These are phyloP conservation scores for Neurospora terricola DNA, from an alignment of 495 filamentous ascomycete species.

Conservation along the genomic window DNA sequence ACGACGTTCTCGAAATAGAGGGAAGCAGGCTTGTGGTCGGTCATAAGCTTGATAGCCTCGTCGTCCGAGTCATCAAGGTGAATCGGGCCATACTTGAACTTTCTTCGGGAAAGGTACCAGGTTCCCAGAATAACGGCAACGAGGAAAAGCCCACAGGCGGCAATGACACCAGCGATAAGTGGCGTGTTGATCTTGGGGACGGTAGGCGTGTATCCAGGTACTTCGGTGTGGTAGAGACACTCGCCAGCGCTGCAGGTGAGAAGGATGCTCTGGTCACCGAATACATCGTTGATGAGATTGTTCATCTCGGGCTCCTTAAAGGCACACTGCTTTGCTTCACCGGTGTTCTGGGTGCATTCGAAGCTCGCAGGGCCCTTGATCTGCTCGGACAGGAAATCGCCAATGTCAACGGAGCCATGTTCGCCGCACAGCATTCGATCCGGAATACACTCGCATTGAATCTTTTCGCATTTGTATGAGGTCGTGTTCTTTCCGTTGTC, in stretches of 20 bases:
- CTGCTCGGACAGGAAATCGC: slow-evolving; percentile 66
- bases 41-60: slow-evolving; percentile 72
- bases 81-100: slow-evolving; percentile 60
- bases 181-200: slow-evolving; percentile 96
- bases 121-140: slow-evolving; percentile 72
- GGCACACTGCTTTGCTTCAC: slow-evolving; percentile 52
- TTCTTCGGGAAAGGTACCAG: slow-evolving; percentile 82
- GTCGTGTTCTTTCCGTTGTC: slow-evolving; percentile 61
- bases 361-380: slow-evolving; percentile 87
- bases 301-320: slow-evolving; percentile 92
- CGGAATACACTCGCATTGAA: slow-evolving; percentile 78
- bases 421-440: slow-evolving; percentile 90
- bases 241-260: slow-evolving; percentile 78
- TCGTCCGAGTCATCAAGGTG: slow-evolving; percentile 85
- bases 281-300: slow-evolving; percentile 71
- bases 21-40: slow-evolving; percentile 82
- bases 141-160: slow-evolving; percentile 75
- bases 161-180: slow-evolving; percentile 89
- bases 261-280: slow-evolving; percentile 83
- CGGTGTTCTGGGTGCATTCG: slow-evolving; percentile 52
- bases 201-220: slow-evolving; percentile 80
- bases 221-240: slow-evolving; percentile 83
- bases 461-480: slow-evolving; percentile 70
- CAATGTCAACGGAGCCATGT: slow-evolving; percentile 82
- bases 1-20: slow-evolving; percentile 82